Percentiles rank a stretch among this genome's conserved stretches.
phyloP scores from a whole-genome alignment of 1,284 basidiomycete species.

The Tylopilus sp. region DNA sequence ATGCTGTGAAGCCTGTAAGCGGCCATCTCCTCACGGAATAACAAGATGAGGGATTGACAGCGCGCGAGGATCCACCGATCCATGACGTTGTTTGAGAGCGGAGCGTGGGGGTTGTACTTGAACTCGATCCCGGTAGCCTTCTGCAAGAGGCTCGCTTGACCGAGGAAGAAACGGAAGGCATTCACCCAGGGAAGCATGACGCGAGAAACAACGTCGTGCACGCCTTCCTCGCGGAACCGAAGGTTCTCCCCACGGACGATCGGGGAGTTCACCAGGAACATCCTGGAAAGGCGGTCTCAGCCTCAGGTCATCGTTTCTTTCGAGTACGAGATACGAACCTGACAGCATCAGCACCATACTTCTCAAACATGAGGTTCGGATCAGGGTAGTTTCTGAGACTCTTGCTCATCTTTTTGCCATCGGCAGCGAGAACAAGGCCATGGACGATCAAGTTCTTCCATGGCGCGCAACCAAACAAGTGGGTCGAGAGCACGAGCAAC shows the following conservation, averaged over 20 bases:
- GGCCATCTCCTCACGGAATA: slow-evolving; percentile 96
- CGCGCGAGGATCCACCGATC: slow-evolving; percentile 98
- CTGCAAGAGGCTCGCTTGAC: slow-evolving; percentile 92
- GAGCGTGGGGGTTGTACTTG: slow-evolving; percentile 88
- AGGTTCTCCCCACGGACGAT: slow-evolving; percentile 98
- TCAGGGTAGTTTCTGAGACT: slow-evolving; percentile 99
- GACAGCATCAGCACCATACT: slow-evolving; percentile 96
- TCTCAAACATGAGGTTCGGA: slow-evolving; percentile 91
- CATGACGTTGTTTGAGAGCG: slow-evolving; percentile 95
- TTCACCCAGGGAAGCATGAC: slow-evolving; percentile 99
- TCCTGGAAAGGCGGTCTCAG: slow-evolving; percentile 55
- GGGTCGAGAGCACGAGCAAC: slow-evolving; percentile 94
- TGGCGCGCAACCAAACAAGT: slow-evolving; percentile 93
- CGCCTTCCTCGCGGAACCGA: slow-evolving; percentile 98
- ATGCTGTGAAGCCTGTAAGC: slow-evolving; percentile 99
- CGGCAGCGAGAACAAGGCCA: slow-evolving; percentile 95
- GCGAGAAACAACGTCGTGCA: slow-evolving; percentile 95
- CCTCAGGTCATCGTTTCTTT: not conserved
- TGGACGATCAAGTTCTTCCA: slow-evolving; percentile 99
- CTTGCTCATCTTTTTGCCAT: slow-evolving; percentile 99
- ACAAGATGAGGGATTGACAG: slow-evolving; percentile 95
- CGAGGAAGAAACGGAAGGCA: slow-evolving; percentile 99
- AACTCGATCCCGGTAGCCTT: slow-evolving; percentile 88
- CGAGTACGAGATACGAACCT: slow-evolving; percentile 59
- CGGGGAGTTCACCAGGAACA: slow-evolving; percentile 99